These are phyloP conservation scores for Penicillium freii DNA, from an alignment of 2,329 filamentous ascomycete species.

Conservation along the genomic window DNA sequence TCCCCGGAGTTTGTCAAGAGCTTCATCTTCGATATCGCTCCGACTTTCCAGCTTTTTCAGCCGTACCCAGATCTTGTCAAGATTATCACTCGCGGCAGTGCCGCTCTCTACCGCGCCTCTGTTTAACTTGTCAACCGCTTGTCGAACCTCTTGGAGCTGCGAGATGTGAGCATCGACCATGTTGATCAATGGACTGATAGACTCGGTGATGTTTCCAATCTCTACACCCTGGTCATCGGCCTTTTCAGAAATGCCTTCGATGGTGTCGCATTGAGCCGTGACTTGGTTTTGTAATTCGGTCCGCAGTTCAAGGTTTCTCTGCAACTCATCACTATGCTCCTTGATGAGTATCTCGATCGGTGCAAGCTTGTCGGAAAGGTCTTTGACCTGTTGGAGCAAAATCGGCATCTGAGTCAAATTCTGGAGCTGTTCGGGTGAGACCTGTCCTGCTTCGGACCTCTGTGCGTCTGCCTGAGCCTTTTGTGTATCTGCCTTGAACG, in stretches of 20 bases:
- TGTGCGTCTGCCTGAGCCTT: not conserved
- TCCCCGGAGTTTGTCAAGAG: not conserved
- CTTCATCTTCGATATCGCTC: not conserved
- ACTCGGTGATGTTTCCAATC: constrained; percentile 6
- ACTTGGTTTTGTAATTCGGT: not conserved
- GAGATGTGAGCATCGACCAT: not conserved
- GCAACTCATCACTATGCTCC: not conserved
- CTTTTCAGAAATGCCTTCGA: not conserved
- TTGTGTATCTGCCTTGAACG: not conserved
- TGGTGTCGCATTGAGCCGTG: not conserved
- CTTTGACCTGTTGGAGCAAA: not conserved
- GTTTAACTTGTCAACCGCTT: not conserved
- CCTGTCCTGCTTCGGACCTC: not conserved
- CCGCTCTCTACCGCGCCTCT: not conserved
- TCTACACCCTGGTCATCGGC: not conserved
- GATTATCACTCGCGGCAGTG: not conserved
- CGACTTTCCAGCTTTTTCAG: not conserved
- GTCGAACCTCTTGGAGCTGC: not conserved
- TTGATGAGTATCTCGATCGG: not conserved
- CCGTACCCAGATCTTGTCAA: not conserved
- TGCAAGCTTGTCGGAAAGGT: not conserved
- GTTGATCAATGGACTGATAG: constrained; percentile 8
- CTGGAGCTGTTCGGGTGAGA: not conserved
- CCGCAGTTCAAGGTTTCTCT: not conserved
- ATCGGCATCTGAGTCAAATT: not conserved